Evolutionary conservation across 257 asterid species (phyloP), one percentile per base, ranked within the genome.

Genomic region (Solanum virginianum): DNA sequence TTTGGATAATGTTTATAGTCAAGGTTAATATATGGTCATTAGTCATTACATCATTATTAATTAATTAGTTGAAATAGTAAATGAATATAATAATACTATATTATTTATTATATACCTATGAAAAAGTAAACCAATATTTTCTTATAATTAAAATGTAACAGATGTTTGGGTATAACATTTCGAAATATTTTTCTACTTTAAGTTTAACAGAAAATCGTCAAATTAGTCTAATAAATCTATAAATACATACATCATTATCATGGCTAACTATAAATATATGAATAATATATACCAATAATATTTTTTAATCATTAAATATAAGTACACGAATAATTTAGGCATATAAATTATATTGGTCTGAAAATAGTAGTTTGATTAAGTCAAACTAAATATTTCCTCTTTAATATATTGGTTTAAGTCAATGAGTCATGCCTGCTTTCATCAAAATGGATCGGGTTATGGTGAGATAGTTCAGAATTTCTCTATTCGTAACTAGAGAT

Each of bases 281-380:
- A 49, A 24, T 77, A 5, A 15, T 8, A 51, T 51, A 51, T 49
- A 15, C 24, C 62, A 77, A 24, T 1, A 7, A 24, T 14, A 49
- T 24, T 75, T 13, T 0, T 45, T 45, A 74, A n/a, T 47, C 8
- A 24, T 14, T 22, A 49, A 13, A 74, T 45, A 71, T 13, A 74
- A 74, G 13, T 49, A 47, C 11, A 22, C 60, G 14, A 22, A 47
- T 22, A 32, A 47, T 75, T 75, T 75, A 26, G 60, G 43, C 43
- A 22, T 75, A 75, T 75, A 49, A 45, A 74, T 24, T 75, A 75
- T 75, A 47, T 32, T 17, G 18, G 13, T 49, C 43, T 14, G 62
- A 75, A 75, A 75, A 14, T 75, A 22, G n/a, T 74, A 53, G n/a
- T 80, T 88, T 86, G 88, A 86, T 88, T 22, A 26, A 84, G 82